phyloP scores from a whole-genome alignment of 2,329 filamentous ascomycete species.

The Aureobasidium subglaciale region DNA sequence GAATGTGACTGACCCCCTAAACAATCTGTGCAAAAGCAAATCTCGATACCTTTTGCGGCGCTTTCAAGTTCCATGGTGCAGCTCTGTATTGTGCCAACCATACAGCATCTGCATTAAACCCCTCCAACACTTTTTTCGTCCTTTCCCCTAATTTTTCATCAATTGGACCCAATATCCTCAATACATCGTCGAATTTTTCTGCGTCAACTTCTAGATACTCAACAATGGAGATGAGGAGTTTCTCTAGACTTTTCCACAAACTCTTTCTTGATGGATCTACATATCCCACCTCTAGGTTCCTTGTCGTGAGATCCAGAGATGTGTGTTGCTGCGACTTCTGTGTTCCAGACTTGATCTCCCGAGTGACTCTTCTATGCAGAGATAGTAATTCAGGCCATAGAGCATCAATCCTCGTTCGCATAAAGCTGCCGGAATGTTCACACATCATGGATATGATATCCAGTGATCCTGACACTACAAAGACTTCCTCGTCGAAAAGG shows the following conservation, averaged over 20 bases:
- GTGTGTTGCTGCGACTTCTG: not conserved
- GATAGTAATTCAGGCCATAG: conserved; percentile 52
- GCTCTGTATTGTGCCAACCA: conserved; percentile 49
- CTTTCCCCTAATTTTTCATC: conserved; percentile 34
- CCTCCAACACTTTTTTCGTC: conserved; percentile 53
- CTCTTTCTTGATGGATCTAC: conserved; percentile 48
- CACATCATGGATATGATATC: conserved; percentile 64
- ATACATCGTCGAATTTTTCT: conserved; percentile 62
- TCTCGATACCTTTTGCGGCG: not conserved
- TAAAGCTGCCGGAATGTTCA: conserved; percentile 68
- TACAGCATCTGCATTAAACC: conserved; percentile 65
- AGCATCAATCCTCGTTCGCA: conserved; percentile 65
- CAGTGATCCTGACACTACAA: conserved; percentile 64
- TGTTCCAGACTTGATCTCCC: not conserved
- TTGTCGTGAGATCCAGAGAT: not conserved
- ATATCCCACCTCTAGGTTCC: not conserved
- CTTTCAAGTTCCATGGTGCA: not conserved
- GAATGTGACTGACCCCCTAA: too few species aligned
- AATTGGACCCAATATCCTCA: conserved; percentile 50
- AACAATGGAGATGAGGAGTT: conserved; percentile 55
- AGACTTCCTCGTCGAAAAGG: conserved; percentile 59
- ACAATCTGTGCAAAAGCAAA: conserved; percentile 1
- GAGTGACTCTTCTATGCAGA: conserved; percentile 18
- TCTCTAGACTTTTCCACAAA: conserved; percentile 57
- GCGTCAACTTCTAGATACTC: conserved; percentile 59